phyloP scores from a whole-genome alignment of 2,329 filamentous ascomycete species.

The Claviceps spartinae region DNA sequence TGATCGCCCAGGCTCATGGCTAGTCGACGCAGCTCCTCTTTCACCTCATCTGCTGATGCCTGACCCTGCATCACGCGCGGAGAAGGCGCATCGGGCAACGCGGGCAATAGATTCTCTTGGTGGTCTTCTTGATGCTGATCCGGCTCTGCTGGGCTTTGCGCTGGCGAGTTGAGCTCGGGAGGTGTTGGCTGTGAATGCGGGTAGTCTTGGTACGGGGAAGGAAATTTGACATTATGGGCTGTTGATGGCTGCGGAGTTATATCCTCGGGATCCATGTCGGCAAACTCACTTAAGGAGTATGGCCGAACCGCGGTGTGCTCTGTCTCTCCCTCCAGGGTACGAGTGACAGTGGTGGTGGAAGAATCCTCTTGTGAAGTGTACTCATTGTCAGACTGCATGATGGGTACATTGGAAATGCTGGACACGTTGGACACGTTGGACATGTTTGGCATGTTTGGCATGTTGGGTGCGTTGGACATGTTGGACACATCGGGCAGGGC shows the following conservation, averaged over 20 bases:
- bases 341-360: neutral
- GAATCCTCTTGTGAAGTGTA: constrained; percentile 6
- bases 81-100: constrained; percentile 32
- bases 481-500: constrained; percentile 12
- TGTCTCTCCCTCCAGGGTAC: constrained; percentile 3
- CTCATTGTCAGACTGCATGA: constrained; percentile 6
- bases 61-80: constrained; percentile 40
- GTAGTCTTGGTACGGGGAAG: constrained; percentile 4
- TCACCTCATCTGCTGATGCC: constrained; percentile 36
- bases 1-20: constrained; percentile 37
- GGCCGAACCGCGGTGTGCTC: constrained; percentile 13
- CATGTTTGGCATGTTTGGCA: too few relatives aligned
- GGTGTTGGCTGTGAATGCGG: constrained; percentile 8
- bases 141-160: constrained; percentile 1
- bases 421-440: constrained; percentile 17
- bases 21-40: constrained; percentile 35
- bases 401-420: constrained; percentile 1
- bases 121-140: constrained; percentile 7
- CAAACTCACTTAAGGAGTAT: constrained; percentile 27
- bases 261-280: constrained; percentile 26
- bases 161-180: constrained; percentile 4
- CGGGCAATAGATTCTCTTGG: constrained; percentile 17
- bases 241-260: constrained; percentile 19
- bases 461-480: constrained; percentile 1
- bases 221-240: constrained; percentile 5